Percentiles rank a stretch among this genome's conserved stretches.
phyloP scores from a whole-genome alignment of 1,284 basidiomycete species.

The Moesziomyces sp. region DNA sequence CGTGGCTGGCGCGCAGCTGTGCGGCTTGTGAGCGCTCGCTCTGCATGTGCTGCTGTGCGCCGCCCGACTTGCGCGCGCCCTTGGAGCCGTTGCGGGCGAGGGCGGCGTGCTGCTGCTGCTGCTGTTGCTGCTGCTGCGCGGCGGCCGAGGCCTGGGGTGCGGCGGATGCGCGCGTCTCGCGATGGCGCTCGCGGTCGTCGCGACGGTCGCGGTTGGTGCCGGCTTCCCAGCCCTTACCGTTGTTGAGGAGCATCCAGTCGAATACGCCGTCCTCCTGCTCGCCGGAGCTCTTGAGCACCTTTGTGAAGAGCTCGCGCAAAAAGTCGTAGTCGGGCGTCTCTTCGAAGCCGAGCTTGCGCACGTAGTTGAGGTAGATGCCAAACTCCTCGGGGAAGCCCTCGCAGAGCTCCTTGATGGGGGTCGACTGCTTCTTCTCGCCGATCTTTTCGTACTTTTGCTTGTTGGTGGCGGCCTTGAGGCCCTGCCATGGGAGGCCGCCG shows the following conservation, averaged over 20 bases:
- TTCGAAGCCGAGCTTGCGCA: constrained; percentile 87
- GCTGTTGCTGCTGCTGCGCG: constrained; percentile 8
- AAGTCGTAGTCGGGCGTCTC: constrained; percentile 98
- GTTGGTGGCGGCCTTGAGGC: constrained; percentile 94
- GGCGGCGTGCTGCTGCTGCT: constrained; percentile 41
- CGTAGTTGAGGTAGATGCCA: constrained; percentile 86
- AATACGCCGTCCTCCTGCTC: constrained; percentile 88
- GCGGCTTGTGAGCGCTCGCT: constrained; percentile 40
- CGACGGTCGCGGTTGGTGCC: constrained; percentile 70
- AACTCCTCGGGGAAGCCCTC: constrained; percentile 95
- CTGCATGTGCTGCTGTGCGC: constrained; percentile 43
- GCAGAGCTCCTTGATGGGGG: constrained; percentile 90
- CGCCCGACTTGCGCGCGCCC: constrained; percentile 57
- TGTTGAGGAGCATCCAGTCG: constrained; percentile 89
- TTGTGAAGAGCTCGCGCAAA: constrained; percentile 87
- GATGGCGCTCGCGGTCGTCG: constrained; percentile 65
- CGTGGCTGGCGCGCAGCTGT: constrained; percentile 47
- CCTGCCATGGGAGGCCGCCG: constrained; percentile 92
- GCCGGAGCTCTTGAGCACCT: constrained; percentile 87
- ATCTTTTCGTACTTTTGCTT: constrained; percentile 99
- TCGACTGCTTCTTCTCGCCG: constrained; percentile 97
- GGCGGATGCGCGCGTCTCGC: constrained; percentile 48
- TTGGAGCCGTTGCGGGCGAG: constrained; percentile 56
- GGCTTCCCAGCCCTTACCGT: constrained; percentile 93
- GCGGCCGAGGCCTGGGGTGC: constrained; percentile 31